Evolutionary conservation across 352 stramenopile species (phyloP).

Genomic region (Phytopythium sindhum): DNA sequence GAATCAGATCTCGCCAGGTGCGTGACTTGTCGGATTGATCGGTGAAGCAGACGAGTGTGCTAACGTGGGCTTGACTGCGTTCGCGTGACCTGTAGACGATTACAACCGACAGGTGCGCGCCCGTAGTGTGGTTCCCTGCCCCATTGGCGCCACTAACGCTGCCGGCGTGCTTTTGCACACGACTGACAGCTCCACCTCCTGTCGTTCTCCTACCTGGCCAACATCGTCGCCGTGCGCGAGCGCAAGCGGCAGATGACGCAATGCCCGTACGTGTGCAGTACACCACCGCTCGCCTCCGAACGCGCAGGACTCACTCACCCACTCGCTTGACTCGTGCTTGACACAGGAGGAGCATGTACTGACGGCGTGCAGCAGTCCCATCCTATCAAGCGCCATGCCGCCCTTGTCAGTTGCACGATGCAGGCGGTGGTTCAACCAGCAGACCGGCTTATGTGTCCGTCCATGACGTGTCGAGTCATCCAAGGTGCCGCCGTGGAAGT

Average conservation of each 20-base stretch:
- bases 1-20: slow-evolving; percentile 40
- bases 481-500: too few species aligned
- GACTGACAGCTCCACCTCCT: slow-evolving; percentile 33
- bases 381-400: slow-evolving; percentile 11
- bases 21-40: neutral
- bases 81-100: slow-evolving; percentile 21
- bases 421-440: too few species aligned
- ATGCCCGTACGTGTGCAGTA: slow-evolving; percentile 17
- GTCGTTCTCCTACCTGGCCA: slow-evolving; percentile 50
- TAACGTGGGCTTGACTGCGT: neutral
- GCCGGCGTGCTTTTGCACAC: neutral
- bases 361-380: neutral
- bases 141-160: neutral
- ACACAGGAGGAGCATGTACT: slow-evolving; percentile 48
- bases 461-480: too few species aligned
- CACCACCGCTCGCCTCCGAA: neutral
- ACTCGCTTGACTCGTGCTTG: neutral
- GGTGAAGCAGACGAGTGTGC: neutral
- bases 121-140: neutral
- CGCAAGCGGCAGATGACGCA: slow-evolving; percentile 30
- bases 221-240: slow-evolving; percentile 49
- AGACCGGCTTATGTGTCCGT: too few species aligned
- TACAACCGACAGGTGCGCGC: slow-evolving; percentile 42
- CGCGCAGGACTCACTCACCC: neutral
- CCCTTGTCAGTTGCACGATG: neutral